Evolutionary conservation across 208 protist species (phyloP).

Genomic region (Leishmania aethiopica): DNA sequence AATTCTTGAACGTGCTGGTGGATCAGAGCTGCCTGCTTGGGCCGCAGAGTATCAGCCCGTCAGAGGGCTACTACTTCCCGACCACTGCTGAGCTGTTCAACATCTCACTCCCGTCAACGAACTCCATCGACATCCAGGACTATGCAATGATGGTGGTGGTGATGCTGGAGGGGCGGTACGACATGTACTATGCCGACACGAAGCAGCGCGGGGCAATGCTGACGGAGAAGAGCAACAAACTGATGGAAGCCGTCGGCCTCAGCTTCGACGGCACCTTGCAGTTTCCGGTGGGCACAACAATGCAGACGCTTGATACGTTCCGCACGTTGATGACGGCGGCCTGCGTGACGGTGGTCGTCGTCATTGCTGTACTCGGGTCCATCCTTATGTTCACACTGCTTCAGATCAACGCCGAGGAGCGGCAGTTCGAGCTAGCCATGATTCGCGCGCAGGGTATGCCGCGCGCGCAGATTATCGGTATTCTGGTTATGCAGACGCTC

Average conservation of each 20-base stretch:
- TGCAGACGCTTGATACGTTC: constrained; percentile 78
- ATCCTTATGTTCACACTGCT: constrained; percentile 94
- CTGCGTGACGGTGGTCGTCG: constrained; percentile 80
- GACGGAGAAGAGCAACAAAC: constrained; percentile 50
- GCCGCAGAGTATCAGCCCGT: constrained; percentile 19
- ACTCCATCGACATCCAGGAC: constrained; percentile 51
- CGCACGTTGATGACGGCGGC: constrained; percentile 84
- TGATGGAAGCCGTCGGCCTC: constrained; percentile 60
- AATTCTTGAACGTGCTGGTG: constrained; percentile 40
- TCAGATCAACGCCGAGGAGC: constrained; percentile 93
- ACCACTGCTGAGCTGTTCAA: constrained; percentile 33
- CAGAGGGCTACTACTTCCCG: constrained; percentile 32
- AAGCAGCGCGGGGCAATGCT: constrained; percentile 40
- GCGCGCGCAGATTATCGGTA: constrained; percentile 64
- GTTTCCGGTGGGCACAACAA: constrained; percentile 54
- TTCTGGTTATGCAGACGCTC: constrained; percentile 87
- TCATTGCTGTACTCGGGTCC: constrained; percentile 84
- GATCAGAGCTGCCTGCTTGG: constrained; percentile 40
- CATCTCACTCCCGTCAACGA: constrained; percentile 13
- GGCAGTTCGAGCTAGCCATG: constrained; percentile 97
- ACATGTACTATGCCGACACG: constrained; percentile 71
- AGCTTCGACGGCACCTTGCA: constrained; percentile 50
- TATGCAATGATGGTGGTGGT: constrained; percentile 66
- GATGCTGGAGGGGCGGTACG: constrained; percentile 67
- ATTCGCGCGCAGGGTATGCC: constrained; percentile 93